Evolutionary conservation across 2,329 filamentous ascomycete species (phyloP), one percentile per base, ranked within the genome.

Genomic region (Arthroderma sp.): DNA sequence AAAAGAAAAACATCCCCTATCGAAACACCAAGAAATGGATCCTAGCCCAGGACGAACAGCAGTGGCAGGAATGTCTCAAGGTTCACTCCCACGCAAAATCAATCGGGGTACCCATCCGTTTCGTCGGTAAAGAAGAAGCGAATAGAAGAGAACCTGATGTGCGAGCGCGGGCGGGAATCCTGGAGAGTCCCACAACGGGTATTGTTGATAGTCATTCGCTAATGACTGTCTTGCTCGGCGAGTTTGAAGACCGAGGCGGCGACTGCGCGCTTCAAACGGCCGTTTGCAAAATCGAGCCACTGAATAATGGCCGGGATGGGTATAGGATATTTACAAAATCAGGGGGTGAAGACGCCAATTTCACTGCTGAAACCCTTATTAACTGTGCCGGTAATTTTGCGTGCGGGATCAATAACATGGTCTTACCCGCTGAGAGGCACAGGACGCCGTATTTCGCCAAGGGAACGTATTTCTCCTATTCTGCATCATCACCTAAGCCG

Each of bases 391-490:
- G 91, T 0, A 76, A 95, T 10, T 78, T 76, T 49, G 85, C 88
- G 15, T 82, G 82, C 42, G 68, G 68, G 22, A 69, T 96, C 38
- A 82, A 83, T 57, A 98, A 96, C 66, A 81, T 88, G 74, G 75
- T 96, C 33, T 71, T 86, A 0, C 54, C 66, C 0, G 30, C 54
- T 0, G 62, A 67, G 1, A 65, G 73, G 4, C 78, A 78, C 42
- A 68, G 69, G 34, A 74, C 64, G 27, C 74, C 86, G 4, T 84
- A 77, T 69, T 96, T 83, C 65, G 89, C 89, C 48, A 98, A 98
- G 68, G 91, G 91, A 1, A 89, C 86, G 49, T 98, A 98, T 68
- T 96, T 93, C 67, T 83, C 82, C 29, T 96, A 95, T 67, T 65
- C 73, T 0, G 69, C 77, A 1, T 76, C 80, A 0, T 58, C 58